These are phyloP conservation scores for Solidago caesia DNA, from an alignment of 129 eudicot species.

Conservation along the genomic window DNA sequence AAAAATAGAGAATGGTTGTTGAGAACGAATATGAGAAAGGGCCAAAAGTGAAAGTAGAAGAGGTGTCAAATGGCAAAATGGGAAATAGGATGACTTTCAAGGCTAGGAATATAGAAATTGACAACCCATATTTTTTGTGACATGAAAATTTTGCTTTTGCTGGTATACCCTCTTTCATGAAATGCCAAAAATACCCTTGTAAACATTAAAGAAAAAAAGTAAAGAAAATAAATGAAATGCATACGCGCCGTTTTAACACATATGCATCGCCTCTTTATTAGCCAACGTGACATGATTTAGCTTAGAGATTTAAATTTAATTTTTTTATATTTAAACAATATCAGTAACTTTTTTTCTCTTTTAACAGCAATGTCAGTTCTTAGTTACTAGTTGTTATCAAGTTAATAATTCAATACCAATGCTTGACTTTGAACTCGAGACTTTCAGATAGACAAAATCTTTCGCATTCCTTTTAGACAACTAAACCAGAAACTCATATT, in stretches of 20 bases:
- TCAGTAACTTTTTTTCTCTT: too few relatives aligned
- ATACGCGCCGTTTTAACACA: background rate
- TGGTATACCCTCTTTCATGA: background rate
- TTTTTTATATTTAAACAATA: too few relatives aligned
- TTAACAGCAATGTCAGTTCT: too few relatives aligned
- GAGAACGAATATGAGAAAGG: constrained; percentile 2
- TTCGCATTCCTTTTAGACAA: too few relatives aligned
- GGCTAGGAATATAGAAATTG: background rate
- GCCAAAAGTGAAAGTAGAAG: background rate
- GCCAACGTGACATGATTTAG: constrained; percentile 7
- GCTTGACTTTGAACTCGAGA: too few relatives aligned
- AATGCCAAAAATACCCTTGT: constrained; percentile 12
- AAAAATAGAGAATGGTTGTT: constrained; percentile 6
- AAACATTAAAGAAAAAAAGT: background rate
- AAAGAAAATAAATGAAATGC: background rate
- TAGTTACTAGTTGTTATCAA: too few relatives aligned
- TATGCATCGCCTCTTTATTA: background rate
- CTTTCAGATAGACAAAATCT: too few relatives aligned
- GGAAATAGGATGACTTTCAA: background rate
- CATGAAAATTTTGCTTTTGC: constrained; percentile 9
- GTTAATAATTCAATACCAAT: too few relatives aligned
- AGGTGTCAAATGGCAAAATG: constrained; percentile 4
- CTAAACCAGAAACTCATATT: too few relatives aligned
- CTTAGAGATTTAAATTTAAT: too few relatives aligned
- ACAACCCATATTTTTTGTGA: background rate